These are phyloP conservation scores for Taphrina flavorubra DNA, from an alignment of 1,139 yeast species.

Conservation along the genomic window DNA sequence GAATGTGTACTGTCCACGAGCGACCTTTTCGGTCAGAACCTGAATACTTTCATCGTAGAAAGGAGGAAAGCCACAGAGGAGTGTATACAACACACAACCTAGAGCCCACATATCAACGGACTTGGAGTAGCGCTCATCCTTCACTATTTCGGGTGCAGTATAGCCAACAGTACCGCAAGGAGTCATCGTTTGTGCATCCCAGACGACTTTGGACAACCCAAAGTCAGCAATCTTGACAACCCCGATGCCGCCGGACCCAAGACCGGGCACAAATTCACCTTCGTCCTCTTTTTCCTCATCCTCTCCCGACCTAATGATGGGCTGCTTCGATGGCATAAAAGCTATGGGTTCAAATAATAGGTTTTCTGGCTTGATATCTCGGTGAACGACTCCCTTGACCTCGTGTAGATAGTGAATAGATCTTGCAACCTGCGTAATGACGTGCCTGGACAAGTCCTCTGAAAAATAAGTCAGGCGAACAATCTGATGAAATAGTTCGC, in stretches of 20 bases:
- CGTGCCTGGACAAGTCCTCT: slow-evolving; percentile 83
- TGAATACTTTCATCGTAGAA: slow-evolving; percentile 88
- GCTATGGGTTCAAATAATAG: slow-evolving; percentile 79
- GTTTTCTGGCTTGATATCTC: slow-evolving; percentile 96
- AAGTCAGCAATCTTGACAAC: slow-evolving; percentile 86
- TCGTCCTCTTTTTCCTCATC: slow-evolving; percentile 81
- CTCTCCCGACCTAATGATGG: slow-evolving; percentile 69
- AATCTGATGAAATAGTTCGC: slow-evolving; percentile 92
- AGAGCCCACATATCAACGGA: slow-evolving; percentile 96
- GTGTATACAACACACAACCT: slow-evolving; percentile 89
- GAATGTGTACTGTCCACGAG: slow-evolving; percentile 81
- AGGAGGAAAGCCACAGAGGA: slow-evolving; percentile 94
- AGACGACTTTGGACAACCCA: slow-evolving; percentile 85
- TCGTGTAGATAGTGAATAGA: slow-evolving; percentile 84
- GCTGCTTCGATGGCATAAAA: slow-evolving; percentile 60
- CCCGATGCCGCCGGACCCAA: slow-evolving; percentile 93
- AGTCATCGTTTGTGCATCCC: slow-evolving; percentile 71
- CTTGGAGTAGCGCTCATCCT: slow-evolving; percentile 82
- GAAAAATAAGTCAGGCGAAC: slow-evolving; percentile 89
- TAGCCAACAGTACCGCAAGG: slow-evolving; percentile 92
- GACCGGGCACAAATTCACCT: slow-evolving; percentile 74
- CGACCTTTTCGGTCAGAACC: slow-evolving; percentile 78
- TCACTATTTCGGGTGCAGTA: slow-evolving; percentile 93
- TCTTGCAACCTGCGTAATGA: slow-evolving; percentile 79
- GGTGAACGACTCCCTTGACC: slow-evolving; percentile 83